A percentile compares a stretch with the other conserved stretches of the same genome.
Evolutionary conservation across 495 filamentous ascomycete genomes (phyloP).

Genomic region (Aspergillus bridgeri): DNA sequence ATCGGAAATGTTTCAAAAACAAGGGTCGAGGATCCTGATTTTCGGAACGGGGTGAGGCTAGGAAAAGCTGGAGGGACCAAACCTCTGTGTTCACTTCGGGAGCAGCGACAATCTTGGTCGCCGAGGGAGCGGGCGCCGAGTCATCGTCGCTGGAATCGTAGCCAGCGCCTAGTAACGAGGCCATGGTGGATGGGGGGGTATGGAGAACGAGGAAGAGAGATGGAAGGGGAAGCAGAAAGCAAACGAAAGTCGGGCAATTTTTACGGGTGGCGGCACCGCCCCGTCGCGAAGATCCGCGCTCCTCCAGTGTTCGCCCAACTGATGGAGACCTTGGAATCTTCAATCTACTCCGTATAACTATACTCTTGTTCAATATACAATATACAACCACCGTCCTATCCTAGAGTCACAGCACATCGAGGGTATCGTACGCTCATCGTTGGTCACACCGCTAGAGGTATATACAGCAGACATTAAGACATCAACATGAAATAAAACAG

Average conservation of each 20-base stretch:
- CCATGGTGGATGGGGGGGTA: conserved; percentile 30
- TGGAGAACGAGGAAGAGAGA: conserved; percentile 3
- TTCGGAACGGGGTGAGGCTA: neutral
- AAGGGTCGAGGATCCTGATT: neutral
- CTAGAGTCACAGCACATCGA: neutral
- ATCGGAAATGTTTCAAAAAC: neutral
- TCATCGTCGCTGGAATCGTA: conserved; percentile 58
- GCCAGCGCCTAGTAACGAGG: conserved; percentile 43
- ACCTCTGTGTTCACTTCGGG: conserved; percentile 62
- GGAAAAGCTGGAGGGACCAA: conserved; percentile 43
- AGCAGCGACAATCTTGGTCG: conserved; percentile 48
- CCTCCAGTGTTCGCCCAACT: too few relatives aligned
- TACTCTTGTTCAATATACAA: neutral
- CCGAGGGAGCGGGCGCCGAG: conserved; percentile 24
- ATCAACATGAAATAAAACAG: conserved; percentile 32
- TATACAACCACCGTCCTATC: neutral
- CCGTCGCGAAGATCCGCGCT: conserved; percentile 22
- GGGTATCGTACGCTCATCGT: conserved; percentile 47
- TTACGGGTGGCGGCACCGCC: conserved; percentile 36
- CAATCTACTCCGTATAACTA: neutral
- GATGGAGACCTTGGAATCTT: too few relatives aligned
- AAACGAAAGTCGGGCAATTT: conserved; percentile 21
- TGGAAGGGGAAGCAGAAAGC: neutral
- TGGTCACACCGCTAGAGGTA: conserved; percentile 40
- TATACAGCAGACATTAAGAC: conserved; percentile 44